Conservation (phyloP, 139 green algal species). For the Chlamydomonas incerta region DNA sequence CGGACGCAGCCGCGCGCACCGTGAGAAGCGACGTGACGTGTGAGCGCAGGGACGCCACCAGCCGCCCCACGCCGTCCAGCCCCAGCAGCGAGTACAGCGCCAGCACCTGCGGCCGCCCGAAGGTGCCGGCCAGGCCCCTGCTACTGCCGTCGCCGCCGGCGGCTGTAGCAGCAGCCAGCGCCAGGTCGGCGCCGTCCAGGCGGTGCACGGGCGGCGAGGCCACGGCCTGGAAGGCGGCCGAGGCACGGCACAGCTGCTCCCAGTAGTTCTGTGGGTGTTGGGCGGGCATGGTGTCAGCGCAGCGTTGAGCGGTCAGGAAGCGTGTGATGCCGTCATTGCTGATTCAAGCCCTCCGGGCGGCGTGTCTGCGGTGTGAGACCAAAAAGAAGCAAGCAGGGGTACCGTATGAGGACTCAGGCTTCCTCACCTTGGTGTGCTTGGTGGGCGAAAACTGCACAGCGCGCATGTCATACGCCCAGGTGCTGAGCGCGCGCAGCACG, state of each 20-base stretch:
- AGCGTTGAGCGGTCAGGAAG: too few species aligned
- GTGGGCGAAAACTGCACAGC: neutral
- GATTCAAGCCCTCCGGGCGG: too few species aligned
- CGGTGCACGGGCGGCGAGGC: neutral
- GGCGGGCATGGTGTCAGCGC: too few species aligned
- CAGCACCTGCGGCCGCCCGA: constrained; percentile 8
- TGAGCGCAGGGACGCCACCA: neutral
- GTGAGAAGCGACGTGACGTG: neutral
- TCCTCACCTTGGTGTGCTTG: constrained; percentile 26
- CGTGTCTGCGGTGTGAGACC: too few species aligned
- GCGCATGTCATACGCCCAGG: constrained; percentile 25
- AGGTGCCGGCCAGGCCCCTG: neutral
- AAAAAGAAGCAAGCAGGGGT: too few species aligned
- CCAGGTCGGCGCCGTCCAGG: constrained; percentile 3
- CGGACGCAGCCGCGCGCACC: too few species aligned
- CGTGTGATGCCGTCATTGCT: too few species aligned
- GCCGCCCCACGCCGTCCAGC: neutral
- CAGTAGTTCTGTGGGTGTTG: neutral
- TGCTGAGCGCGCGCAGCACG: constrained; percentile 1
- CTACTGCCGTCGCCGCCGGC: too few species aligned
- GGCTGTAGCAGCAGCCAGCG: neutral
- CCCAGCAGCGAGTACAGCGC: constrained; percentile 20
- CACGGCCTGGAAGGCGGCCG: too few species aligned
- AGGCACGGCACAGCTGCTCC: neutral
- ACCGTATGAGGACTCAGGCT: too few species aligned